Conservation (phyloP, 164 flowering plant species). For the Amborella trichopoda region DNA sequence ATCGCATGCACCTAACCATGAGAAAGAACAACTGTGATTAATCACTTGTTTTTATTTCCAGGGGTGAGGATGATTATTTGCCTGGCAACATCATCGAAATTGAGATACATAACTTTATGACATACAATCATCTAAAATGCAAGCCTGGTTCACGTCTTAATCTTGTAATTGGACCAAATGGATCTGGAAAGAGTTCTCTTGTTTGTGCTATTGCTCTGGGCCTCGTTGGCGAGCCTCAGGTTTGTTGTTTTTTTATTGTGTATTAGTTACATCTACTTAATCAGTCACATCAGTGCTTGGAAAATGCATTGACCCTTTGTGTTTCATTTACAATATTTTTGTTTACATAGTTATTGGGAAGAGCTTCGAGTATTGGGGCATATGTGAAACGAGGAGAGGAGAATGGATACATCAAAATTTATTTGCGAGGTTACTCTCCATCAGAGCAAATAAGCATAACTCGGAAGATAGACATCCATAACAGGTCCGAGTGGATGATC, state of each 20-base stretch:
- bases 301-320: too few relatives aligned
- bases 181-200: conserved; percentile 91
- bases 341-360: conserved; percentile 60
- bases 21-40: too few relatives aligned
- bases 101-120: conserved; percentile 85
- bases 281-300: neutral
- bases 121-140: conserved; percentile 46
- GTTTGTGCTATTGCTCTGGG: conserved; percentile 97
- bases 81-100: conserved; percentile 80
- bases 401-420: conserved; percentile 58
- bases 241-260: too few relatives aligned
- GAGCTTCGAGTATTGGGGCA: conserved; percentile 88
- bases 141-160: conserved; percentile 81
- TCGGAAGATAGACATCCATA: conserved; percentile 61
- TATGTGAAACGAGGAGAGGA: conserved; percentile 92
- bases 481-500: conserved; percentile 84
- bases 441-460: conserved; percentile 41
- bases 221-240: conserved; percentile 97
- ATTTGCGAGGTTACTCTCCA: conserved; percentile 43
- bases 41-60: conserved; percentile 18
- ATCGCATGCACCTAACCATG: too few relatives aligned
- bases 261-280: too few relatives aligned
- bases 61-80: conserved; percentile 78
- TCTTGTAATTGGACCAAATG: conserved; percentile 92
- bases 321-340: too few relatives aligned